phyloP scores from a whole-genome alignment of 805 yeast genomes.

The Cyberlindnera japonica region DNA sequence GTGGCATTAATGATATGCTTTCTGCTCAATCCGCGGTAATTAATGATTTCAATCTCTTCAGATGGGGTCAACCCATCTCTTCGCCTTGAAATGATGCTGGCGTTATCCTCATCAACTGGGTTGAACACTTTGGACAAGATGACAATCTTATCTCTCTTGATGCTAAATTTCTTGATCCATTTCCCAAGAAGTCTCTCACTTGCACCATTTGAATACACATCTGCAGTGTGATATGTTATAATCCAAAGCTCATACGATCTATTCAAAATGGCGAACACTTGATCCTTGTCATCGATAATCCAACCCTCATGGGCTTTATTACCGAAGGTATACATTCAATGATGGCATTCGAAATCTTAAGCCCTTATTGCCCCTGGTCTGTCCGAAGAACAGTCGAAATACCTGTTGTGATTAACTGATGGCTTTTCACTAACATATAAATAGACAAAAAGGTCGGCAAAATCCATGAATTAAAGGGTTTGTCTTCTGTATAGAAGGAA shows the following conservation, averaged over 20 bases:
- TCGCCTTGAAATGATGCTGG: not conserved
- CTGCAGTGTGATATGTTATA: slow-evolving; percentile 49
- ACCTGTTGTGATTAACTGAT: too few species aligned
- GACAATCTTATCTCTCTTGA: slow-evolving; percentile 49
- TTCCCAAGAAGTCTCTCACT: slow-evolving; percentile 49
- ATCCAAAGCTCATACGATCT: slow-evolving; percentile 42
- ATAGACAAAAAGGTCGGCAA: too few species aligned
- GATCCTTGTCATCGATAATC: slow-evolving; percentile 44
- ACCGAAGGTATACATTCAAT: slow-evolving; percentile 48
- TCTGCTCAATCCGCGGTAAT: slow-evolving; percentile 39
- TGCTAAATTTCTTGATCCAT: slow-evolving; percentile 46
- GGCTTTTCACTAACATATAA: too few species aligned
- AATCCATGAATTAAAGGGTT: too few species aligned
- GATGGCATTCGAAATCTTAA: slow-evolving; percentile 44
- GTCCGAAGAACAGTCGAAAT: slow-evolving; percentile 17
- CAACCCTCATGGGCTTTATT: slow-evolving; percentile 36
- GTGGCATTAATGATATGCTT: slow-evolving; percentile 46
- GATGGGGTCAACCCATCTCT: not conserved
- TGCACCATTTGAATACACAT: slow-evolving; percentile 42
- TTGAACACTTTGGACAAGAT: slow-evolving; percentile 42
- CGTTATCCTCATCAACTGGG: slow-evolving; percentile 11
- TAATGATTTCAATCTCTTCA: slow-evolving; percentile 16
- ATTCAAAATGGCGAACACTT: slow-evolving; percentile 40
- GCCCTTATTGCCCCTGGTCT: slow-evolving; percentile 41
- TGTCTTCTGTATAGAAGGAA: too few species aligned